Evolutionary conservation across 2,329 filamentous ascomycete genomes (phyloP).

Genomic region (Aureobasidium sp.): DNA sequence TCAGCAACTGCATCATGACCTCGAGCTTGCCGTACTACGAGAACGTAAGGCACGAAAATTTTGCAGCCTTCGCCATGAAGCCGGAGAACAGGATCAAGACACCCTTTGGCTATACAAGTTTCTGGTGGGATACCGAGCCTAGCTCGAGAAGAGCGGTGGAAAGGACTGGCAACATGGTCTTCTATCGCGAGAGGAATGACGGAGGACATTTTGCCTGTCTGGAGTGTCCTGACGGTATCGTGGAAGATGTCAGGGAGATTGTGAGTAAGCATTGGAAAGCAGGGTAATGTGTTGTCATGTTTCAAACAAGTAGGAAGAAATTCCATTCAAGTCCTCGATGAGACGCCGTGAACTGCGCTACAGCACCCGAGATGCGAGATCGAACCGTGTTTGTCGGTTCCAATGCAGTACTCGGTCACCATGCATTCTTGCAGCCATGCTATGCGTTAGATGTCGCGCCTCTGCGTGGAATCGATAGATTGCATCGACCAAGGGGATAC

Average conservation of each 20-base stretch:
- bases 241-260: constrained; percentile 33
- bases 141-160: constrained; percentile 38
- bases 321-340: no score
- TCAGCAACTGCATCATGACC: constrained; percentile 42
- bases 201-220: constrained; percentile 34
- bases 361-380: no score
- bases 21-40: constrained; percentile 44
- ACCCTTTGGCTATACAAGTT: constrained; percentile 43
- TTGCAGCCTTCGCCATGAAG: constrained; percentile 39
- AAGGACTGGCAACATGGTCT: constrained; percentile 41
- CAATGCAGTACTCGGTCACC: no score
- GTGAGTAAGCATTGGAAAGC: constrained; percentile 12
- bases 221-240: constrained; percentile 33
- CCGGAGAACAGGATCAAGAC: constrained; percentile 41
- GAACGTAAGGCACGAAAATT: constrained; percentile 43
- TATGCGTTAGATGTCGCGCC: no score
- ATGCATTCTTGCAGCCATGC: no score
- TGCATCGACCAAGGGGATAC: no score
- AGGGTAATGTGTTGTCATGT: background rate
- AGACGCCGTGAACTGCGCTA: no score
- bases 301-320: no score
- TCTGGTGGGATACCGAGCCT: constrained; percentile 42
- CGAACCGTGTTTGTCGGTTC: no score
- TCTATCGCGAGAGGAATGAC: constrained; percentile 35
- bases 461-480: no score